Conservation (phyloP, 768 basidiomycete species). For the Fibroporia radiculosa region DNA sequence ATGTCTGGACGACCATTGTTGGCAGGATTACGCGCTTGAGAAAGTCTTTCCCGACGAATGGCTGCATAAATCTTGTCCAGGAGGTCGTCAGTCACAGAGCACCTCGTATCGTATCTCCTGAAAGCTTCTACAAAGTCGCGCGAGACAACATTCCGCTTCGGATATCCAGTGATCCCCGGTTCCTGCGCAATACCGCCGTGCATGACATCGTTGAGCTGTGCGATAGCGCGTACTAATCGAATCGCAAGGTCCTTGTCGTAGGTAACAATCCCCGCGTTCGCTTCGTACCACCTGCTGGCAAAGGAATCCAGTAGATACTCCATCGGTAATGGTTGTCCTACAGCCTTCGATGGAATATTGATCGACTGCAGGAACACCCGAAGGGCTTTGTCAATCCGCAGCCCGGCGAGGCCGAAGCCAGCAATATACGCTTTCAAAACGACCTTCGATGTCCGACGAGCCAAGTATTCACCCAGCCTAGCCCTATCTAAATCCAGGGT, state of each 20-base stretch:
- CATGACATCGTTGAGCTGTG: conserved; percentile 83
- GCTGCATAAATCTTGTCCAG: conserved; percentile 76
- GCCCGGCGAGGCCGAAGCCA: conserved; percentile 75
- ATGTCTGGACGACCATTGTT: conserved; percentile 47
- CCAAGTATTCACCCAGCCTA: conserved; percentile 79
- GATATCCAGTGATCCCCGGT: conserved; percentile 45
- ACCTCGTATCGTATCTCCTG: conserved; percentile 64
- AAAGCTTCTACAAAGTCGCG: conserved; percentile 84
- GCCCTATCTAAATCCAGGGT: conserved; percentile 77
- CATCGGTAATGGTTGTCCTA: conserved; percentile 34
- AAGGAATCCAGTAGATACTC: conserved; percentile 80
- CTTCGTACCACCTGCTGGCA: conserved; percentile 84
- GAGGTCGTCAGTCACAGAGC: conserved; percentile 65
- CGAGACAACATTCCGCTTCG: conserved; percentile 52
- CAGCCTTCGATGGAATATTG: conserved; percentile 44
- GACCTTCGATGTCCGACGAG: conserved; percentile 60
- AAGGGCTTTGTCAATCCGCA: conserved; percentile 84
- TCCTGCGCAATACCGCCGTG: conserved; percentile 67
- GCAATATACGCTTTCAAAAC: conserved; percentile 83
- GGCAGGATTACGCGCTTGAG: conserved; percentile 51
- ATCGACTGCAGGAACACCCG: conserved; percentile 84
- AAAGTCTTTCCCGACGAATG: conserved; percentile 62
- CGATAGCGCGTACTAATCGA: conserved; percentile 71
- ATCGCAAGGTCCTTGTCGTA: conserved; percentile 78
- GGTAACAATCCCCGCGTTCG: conserved; percentile 69